Evolutionary conservation across 192 early-diverging fungal species (phyloP).

Genomic region (Podochytrium sp.): DNA sequence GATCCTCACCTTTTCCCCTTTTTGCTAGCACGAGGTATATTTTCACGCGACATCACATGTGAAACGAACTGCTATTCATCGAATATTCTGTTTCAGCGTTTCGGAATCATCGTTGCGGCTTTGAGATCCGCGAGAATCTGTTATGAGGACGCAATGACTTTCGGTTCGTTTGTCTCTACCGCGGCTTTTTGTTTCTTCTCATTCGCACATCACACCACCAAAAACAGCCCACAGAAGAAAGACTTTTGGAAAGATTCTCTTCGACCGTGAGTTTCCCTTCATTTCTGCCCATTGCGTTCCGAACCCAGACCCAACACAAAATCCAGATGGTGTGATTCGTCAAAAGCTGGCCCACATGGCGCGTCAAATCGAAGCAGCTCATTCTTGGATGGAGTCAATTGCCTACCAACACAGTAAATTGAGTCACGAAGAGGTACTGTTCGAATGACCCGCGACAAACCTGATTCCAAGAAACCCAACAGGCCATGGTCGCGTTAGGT

Average conservation of each 20-base stretch:
- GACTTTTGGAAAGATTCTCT: slow-evolving; percentile 32
- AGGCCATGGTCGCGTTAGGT: slow-evolving; percentile 45
- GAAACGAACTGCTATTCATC: no score
- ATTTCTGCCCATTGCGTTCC: no score
- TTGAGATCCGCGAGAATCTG: slow-evolving; percentile 78
- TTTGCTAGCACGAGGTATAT: no score
- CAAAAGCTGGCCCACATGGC: slow-evolving; percentile 70
- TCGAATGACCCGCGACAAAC: slow-evolving; percentile 20
- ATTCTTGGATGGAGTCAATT: slow-evolving; percentile 72
- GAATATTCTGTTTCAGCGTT: no score
- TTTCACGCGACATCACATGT: no score
- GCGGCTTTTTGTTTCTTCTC: no score
- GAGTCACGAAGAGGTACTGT: slow-evolving; percentile 48
- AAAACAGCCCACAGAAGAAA: slow-evolving; percentile 23
- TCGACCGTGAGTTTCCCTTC: slow-evolving; percentile 35
- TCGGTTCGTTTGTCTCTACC: neutral
- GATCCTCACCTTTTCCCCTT: no score
- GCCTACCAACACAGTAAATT: slow-evolving; percentile 63
- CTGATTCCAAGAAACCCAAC: slow-evolving; percentile 19
- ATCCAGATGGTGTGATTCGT: slow-evolving; percentile 76
- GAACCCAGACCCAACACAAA: slow-evolving; percentile 68
- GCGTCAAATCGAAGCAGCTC: slow-evolving; percentile 75
- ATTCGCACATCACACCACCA: no score
- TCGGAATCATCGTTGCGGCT: slow-evolving; percentile 67
- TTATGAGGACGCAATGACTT: slow-evolving; percentile 30